A percentile compares a stretch with the other conserved stretches of the same genome.
Evolutionary conservation across 2,329 filamentous ascomycete species (phyloP).

Genomic region (Boeremia exigua): DNA sequence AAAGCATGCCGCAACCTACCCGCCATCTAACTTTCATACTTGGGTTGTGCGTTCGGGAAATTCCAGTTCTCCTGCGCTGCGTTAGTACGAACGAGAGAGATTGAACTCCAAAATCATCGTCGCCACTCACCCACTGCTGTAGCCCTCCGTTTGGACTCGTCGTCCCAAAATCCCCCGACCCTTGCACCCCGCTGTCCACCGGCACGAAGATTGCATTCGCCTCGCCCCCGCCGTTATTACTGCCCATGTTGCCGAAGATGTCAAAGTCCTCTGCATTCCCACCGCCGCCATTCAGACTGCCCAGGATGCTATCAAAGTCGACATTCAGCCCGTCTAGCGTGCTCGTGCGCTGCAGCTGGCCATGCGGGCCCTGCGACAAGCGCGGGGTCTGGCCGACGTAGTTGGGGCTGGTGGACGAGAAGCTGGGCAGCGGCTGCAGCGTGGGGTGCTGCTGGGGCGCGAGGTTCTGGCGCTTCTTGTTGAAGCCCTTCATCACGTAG

Average conservation of each 20-base stretch:
- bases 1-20: background rate
- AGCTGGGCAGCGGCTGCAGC: constrained; percentile 30
- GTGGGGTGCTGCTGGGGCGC: constrained; percentile 39
- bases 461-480: constrained; percentile 33
- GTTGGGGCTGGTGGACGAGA: constrained; percentile 14
- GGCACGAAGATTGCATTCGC: constrained; percentile 46
- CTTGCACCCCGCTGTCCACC: constrained; percentile 30
- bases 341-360: constrained; percentile 31
- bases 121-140: constrained; percentile 41
- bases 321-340: constrained; percentile 40
- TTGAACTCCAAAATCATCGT: background rate
- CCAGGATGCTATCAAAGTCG: constrained; percentile 43
- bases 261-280: constrained; percentile 12
- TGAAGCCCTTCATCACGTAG: constrained; percentile 48
- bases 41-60: constrained; percentile 29
- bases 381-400: constrained; percentile 1
- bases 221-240: constrained; percentile 21
- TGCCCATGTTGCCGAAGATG: constrained; percentile 11
- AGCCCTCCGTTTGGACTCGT: constrained; percentile 36
- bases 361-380: constrained; percentile 15
- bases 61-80: constrained; percentile 35
- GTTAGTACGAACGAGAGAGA: background rate
- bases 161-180: constrained; percentile 27
- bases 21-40: constrained; percentile 23
- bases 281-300: constrained; percentile 32